A percentile compares a stretch with the other conserved stretches of the same genome.
Conservation (phyloP, 2,329 filamentous ascomycete species). For the Clarireedia monteithiana region DNA sequence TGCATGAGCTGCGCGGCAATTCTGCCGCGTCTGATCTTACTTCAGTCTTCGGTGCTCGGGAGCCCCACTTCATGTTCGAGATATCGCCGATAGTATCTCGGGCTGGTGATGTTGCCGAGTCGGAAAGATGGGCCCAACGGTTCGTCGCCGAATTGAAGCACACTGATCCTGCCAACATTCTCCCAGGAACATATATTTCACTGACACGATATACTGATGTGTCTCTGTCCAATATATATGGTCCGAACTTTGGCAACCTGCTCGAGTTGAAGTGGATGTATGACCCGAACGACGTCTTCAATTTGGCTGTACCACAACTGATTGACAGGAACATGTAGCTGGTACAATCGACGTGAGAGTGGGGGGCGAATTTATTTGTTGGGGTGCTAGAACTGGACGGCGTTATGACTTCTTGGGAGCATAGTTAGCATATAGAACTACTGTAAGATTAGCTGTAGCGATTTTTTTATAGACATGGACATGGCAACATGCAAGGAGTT, state of each 20-base stretch:
- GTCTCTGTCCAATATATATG: constrained; percentile 27
- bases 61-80: constrained; percentile 32
- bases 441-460: too few species aligned
- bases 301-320: constrained; percentile 26
- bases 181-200: constrained; percentile 29
- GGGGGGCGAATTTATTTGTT: too few species aligned
- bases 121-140: constrained; percentile 21
- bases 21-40: constrained; percentile 12
- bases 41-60: constrained; percentile 27
- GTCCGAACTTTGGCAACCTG: constrained; percentile 20
- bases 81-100: constrained; percentile 25
- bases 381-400: too few species aligned
- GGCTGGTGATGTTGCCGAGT: constrained; percentile 19
- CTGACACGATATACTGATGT: constrained; percentile 20
- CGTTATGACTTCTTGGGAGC: too few species aligned
- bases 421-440: too few species aligned
- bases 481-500: too few species aligned
- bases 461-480: too few species aligned
- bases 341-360: too few species aligned
- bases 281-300: constrained; percentile 33
- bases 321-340: not conserved
- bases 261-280: constrained; percentile 29
- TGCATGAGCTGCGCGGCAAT: constrained; percentile 27
- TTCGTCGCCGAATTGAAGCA: constrained; percentile 17
- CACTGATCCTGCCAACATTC: constrained; percentile 22